phyloP scores from a whole-genome alignment of 1,139 yeast genomes.

The Yamadazyma songkhlaensis region DNA sequence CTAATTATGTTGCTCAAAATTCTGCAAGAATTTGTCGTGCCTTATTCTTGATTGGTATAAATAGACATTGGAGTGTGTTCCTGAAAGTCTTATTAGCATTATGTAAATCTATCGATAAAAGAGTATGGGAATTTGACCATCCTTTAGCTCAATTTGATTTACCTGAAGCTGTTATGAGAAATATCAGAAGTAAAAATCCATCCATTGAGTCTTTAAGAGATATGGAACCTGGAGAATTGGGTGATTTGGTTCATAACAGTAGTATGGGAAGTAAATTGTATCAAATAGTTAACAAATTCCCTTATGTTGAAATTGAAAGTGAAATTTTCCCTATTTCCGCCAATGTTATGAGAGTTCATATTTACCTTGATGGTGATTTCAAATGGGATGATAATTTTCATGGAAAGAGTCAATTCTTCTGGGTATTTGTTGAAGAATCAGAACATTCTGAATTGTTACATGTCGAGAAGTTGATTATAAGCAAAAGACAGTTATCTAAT shows the following conservation, averaged over 20 bases:
- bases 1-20: slow-evolving; percentile 93
- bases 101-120: slow-evolving; percentile 81
- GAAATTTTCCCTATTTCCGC: slow-evolving; percentile 90
- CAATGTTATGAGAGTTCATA: slow-evolving; percentile 80
- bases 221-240: slow-evolving; percentile 73
- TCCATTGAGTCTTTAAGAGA: slow-evolving; percentile 71
- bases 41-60: slow-evolving; percentile 77
- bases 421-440: slow-evolving; percentile 91
- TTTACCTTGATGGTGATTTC: slow-evolving; percentile 70
- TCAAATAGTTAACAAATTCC: slow-evolving; percentile 67
- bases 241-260: slow-evolving; percentile 82
- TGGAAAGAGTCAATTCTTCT: slow-evolving; percentile 82
- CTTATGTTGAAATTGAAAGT: slow-evolving; percentile 66
- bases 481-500: slow-evolving; percentile 51
- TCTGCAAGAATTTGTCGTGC: slow-evolving; percentile 93
- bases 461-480: slow-evolving; percentile 74
- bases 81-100: slow-evolving; percentile 71
- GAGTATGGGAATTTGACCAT: slow-evolving; percentile 89
- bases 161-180: slow-evolving; percentile 62
- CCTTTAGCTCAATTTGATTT: slow-evolving; percentile 86
- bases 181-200: slow-evolving; percentile 63
- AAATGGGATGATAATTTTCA: slow-evolving; percentile 81
- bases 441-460: slow-evolving; percentile 74
- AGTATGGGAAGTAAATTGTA: slow-evolving; percentile 68
- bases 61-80: slow-evolving; percentile 86